Percentiles rank a stretch among this genome's conserved stretches.
Evolutionary conservation across 441 rosid genomes (phyloP).

Genomic region (Pelargonium myrrhifolium): DNA sequence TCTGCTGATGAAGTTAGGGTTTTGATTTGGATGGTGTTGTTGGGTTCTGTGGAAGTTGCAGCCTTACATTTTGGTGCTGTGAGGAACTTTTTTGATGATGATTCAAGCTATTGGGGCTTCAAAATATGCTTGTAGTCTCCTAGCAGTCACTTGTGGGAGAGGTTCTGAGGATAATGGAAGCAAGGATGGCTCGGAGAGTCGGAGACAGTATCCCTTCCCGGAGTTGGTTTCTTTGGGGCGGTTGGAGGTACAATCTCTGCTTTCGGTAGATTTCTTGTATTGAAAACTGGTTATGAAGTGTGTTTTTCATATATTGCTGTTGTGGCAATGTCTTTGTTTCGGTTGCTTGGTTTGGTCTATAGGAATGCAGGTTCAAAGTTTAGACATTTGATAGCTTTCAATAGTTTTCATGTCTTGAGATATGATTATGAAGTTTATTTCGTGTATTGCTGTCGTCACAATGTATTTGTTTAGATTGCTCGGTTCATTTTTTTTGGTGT

Average conservation of each 20-base stretch:
- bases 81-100: too few relatives aligned
- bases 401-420: too few relatives aligned
- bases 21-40: background rate
- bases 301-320: too few relatives aligned
- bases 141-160: conserved; percentile 15
- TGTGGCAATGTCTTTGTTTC: too few relatives aligned
- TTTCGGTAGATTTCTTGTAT: background rate
- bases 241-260: conserved; percentile 11
- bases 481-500: too few relatives aligned
- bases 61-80: background rate
- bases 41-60: background rate
- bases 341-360: too few relatives aligned
- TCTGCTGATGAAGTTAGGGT: too few relatives aligned
- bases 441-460: too few relatives aligned
- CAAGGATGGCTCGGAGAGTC: conserved; percentile 2
- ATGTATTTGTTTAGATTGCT: too few relatives aligned
- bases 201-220: conserved; percentile 4
- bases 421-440: too few relatives aligned
- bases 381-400: too few relatives aligned
- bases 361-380: too few relatives aligned
- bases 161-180: background rate
- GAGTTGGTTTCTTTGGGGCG: conserved; percentile 18
- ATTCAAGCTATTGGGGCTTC: background rate
- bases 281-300: background rate
- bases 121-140: conserved; percentile 4